Percentiles rank a stretch among this genome's conserved stretches.
These are phyloP conservation scores for Trichoderma atroviride DNA, from an alignment of 2,329 filamentous ascomycete genomes.

Conservation along the genomic window DNA sequence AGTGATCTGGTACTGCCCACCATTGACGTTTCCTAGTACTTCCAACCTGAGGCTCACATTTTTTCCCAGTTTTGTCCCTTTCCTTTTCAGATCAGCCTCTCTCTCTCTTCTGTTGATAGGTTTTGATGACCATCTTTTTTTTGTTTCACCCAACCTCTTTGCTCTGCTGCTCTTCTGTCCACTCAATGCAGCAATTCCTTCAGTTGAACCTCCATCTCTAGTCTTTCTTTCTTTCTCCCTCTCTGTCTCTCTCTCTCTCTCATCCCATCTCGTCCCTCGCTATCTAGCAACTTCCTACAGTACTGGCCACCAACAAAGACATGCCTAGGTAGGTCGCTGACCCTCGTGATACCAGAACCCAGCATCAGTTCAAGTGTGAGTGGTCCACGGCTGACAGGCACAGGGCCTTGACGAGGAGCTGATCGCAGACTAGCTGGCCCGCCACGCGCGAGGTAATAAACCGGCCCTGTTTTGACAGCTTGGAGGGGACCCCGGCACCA, in stretches of 20 bases:
- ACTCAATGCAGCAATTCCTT: not conserved
- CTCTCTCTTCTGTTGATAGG: not conserved
- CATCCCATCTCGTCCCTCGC: too few species aligned
- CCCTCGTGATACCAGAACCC: not conserved
- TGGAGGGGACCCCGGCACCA: not conserved
- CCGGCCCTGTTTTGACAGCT: constrained; percentile 17
- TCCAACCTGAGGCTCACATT: not conserved
- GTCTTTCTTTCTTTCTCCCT: too few species aligned
- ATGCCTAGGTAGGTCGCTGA: too few species aligned
- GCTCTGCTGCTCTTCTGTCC: too few species aligned
- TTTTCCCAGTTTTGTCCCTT: too few species aligned
- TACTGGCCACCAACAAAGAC: not conserved
- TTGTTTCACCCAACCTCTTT: not conserved
- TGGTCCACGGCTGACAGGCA: constrained; percentile 4
- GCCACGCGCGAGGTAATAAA: constrained; percentile 17
- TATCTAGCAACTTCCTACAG: not conserved
- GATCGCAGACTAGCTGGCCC: constrained; percentile 14
- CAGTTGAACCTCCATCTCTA: not conserved
- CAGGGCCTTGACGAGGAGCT: not conserved
- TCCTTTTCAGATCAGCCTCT: not conserved
- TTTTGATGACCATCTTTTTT: not conserved
- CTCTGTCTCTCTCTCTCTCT: not conserved
- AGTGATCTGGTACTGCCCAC: not conserved
- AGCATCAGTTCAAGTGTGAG: not conserved
- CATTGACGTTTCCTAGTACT: not conserved